Evolutionary conservation across 139 green algal genomes (phyloP).

Genomic region (Eudorina sp.): DNA sequence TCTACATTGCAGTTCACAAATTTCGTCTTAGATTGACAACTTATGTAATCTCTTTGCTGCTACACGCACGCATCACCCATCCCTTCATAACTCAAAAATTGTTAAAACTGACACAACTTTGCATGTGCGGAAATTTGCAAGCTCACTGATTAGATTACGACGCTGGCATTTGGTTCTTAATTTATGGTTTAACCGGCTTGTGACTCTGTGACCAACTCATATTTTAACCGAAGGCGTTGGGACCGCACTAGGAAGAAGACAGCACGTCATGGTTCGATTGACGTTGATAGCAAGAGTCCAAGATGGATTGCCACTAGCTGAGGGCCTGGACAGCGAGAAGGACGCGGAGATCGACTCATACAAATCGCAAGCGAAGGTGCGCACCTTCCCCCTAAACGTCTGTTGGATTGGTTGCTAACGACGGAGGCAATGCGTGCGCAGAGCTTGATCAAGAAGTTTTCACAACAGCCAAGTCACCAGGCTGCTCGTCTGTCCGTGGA

Average conservation of each 20-base stretch:
- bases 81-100: no score
- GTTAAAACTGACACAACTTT: no score
- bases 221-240: neutral
- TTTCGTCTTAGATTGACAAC: no score
- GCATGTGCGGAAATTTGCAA: no score
- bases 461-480: slow-evolving; percentile 51
- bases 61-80: no score
- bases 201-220: no score
- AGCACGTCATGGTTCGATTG: slow-evolving; percentile 89
- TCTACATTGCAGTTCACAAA: no score
- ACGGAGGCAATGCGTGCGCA: slow-evolving; percentile 11
- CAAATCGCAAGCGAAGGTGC: slow-evolving; percentile 97
- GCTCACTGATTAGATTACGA: no score
- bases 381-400: neutral
- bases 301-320: slow-evolving; percentile 95
- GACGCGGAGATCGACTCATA: slow-evolving; percentile 87
- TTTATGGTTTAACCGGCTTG: neutral
- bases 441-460: slow-evolving; percentile 81
- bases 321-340: slow-evolving; percentile 95
- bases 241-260: neutral
- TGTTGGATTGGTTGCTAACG: neutral
- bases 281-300: slow-evolving; percentile 93
- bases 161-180: no score
- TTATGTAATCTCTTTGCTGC: no score
- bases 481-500: slow-evolving; percentile 85